A percentile compares a stretch with the other conserved stretches of the same genome.
phyloP scores from a whole-genome alignment of 371 early-diverging fungal species.

The Nematocida ironsii region DNA sequence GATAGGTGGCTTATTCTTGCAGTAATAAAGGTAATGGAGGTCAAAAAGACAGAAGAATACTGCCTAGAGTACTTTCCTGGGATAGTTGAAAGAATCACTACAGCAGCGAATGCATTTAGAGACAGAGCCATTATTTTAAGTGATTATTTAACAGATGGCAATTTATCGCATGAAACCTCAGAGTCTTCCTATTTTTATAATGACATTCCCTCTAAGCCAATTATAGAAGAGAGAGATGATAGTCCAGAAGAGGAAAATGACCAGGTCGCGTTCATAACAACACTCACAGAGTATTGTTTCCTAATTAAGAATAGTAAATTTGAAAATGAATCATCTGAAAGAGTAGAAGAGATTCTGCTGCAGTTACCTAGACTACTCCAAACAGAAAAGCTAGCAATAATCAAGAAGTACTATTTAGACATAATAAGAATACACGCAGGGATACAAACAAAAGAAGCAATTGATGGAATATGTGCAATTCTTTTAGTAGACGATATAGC shows the following conservation, averaged over 20 bases:
- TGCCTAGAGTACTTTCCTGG: conserved; percentile 39
- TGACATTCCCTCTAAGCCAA: conserved; percentile 8
- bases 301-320: conserved; percentile 11
- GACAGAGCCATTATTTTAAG: conserved; percentile 55
- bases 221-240: conserved; percentile 31
- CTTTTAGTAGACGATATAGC: conserved; percentile 1
- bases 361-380: background rate
- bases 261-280: conserved; percentile 4
- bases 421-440: conserved; percentile 18
- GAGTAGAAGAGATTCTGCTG: background rate
- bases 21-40: conserved; percentile 16
- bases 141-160: conserved; percentile 39
- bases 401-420: conserved; percentile 26
- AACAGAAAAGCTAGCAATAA: background rate
- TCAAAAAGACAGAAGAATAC: background rate
- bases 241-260: conserved; percentile 25
- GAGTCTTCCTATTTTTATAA: conserved; percentile 37
- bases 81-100: conserved; percentile 14
- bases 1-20: conserved; percentile 52
- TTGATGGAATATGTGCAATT: background rate
- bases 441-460: conserved; percentile 12
- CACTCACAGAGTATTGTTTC: conserved; percentile 31
- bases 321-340: background rate
- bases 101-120: background rate
- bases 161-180: conserved; percentile 3